phyloP scores from a whole-genome alignment of 192 early-diverging fungal genomes.

The Lobosporangium transversale region DNA sequence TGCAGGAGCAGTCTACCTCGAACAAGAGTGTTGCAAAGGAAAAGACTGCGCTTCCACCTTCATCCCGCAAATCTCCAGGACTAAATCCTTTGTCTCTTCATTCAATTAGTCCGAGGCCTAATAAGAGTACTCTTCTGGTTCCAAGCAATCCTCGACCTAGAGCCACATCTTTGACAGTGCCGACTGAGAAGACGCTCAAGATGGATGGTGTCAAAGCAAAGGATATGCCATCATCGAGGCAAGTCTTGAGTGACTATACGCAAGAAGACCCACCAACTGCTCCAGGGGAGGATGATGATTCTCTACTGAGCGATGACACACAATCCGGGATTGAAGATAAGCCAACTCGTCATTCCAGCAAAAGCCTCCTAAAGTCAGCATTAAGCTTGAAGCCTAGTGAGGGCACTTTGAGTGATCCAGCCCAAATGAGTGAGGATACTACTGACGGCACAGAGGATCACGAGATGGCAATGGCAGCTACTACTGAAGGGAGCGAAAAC shows the following conservation, averaged over 20 bases:
- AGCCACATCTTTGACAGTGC: conserved; percentile 22
- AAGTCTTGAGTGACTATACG: conserved; percentile 26
- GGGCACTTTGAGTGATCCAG: no score
- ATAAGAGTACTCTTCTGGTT: conserved; percentile 9
- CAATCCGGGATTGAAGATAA: conserved; percentile 22
- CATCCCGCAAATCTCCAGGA: not conserved
- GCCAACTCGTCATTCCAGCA: not conserved
- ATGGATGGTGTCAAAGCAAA: not conserved
- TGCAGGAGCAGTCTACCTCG: conserved; percentile 14
- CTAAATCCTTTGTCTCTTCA: no score
- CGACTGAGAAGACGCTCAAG: conserved; percentile 1
- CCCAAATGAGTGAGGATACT: no score
- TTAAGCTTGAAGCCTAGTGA: not conserved
- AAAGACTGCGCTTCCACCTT: not conserved
- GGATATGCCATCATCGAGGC: not conserved
- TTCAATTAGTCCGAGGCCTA: no score
- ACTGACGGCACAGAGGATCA: no score
- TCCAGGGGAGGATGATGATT: conserved; percentile 18
- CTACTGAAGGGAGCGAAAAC: conserved; percentile 17
- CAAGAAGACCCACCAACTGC: conserved; percentile 1
- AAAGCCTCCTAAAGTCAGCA: not conserved
- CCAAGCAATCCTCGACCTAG: conserved; percentile 11
- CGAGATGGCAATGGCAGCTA: no score
- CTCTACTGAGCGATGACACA: conserved; percentile 36
- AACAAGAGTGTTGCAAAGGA: conserved; percentile 37